These are phyloP conservation scores for Fusarium phyllophilum DNA, from an alignment of 2,329 filamentous ascomycete species.

Conservation along the genomic window DNA sequence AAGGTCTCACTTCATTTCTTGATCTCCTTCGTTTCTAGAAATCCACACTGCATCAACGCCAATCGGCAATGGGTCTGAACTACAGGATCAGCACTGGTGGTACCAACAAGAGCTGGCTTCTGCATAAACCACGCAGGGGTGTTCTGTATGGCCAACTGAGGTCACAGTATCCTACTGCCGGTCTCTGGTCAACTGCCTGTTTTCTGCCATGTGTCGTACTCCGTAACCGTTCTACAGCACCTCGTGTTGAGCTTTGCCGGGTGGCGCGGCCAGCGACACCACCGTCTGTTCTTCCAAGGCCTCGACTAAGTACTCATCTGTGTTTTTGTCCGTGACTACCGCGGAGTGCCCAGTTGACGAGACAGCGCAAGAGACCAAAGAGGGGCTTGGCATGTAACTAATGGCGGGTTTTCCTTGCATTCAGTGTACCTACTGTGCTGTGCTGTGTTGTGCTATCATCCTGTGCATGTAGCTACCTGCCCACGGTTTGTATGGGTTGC, in stretches of 20 bases:
- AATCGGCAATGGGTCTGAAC: constrained; percentile 19
- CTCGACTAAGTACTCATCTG: constrained; percentile 2
- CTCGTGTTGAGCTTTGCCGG: neutral
- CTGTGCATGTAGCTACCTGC: constrained; percentile 3
- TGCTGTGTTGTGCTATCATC: neutral
- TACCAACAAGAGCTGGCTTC: constrained; percentile 7
- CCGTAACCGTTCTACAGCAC: neutral
- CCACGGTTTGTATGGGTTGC: constrained; percentile 27
- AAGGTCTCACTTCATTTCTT: constrained; percentile 34
- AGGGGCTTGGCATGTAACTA: neutral
- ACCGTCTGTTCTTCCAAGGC: neutral
- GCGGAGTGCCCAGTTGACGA: neutral
- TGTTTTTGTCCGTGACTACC: neutral
- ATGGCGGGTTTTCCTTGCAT: neutral
- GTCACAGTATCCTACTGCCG: neutral
- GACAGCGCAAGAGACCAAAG: neutral
- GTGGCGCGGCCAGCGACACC: constrained; percentile 15
- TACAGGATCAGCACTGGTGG: constrained; percentile 19
- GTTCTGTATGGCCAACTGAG: constrained; percentile 4
- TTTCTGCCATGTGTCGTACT: constrained; percentile 6
- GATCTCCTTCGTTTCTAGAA: constrained; percentile 37
- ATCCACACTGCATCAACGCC: constrained; percentile 24
- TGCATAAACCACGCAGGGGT: constrained; percentile 14
- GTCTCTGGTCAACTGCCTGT: neutral
- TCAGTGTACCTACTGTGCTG: neutral